These are phyloP conservation scores for Gynandropsis gynandra DNA, from an alignment of 345 rosid species.

Conservation along the genomic window DNA sequence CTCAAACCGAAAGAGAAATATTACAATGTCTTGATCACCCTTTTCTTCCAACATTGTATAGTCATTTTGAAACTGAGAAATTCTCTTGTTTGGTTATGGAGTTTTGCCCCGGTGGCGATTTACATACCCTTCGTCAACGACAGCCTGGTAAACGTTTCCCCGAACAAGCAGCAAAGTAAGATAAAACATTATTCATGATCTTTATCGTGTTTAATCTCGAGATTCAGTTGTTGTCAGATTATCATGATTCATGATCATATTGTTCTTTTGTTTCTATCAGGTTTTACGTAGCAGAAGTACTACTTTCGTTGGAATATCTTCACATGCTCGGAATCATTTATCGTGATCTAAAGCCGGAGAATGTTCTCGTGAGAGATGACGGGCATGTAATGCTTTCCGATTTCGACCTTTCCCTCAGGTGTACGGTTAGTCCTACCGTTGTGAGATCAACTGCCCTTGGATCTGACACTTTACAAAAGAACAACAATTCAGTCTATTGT, in stretches of 20 bases:
- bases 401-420: constrained; percentile 75
- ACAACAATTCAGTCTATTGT: constrained; percentile 46
- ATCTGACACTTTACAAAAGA: constrained; percentile 42
- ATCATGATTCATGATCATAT: too few species aligned
- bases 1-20: constrained; percentile 81
- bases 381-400: constrained; percentile 90
- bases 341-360: constrained; percentile 83
- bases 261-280: constrained; percentile 30
- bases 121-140: constrained; percentile 76
- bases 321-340: constrained; percentile 86
- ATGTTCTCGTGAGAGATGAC: constrained; percentile 85
- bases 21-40: constrained; percentile 74
- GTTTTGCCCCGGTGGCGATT: constrained; percentile 84
- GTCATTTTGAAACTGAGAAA: constrained; percentile 78
- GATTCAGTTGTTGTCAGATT: too few species aligned
- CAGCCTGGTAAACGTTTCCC: constrained; percentile 77
- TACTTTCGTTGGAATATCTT: constrained; percentile 76
- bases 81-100: constrained; percentile 86
- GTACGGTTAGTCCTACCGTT: constrained; percentile 48
- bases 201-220: not conserved
- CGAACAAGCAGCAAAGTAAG: constrained; percentile 79
- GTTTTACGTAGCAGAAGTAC: constrained; percentile 76
- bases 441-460: constrained; percentile 44
- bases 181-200: not conserved
- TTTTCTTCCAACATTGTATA: constrained; percentile 67